A percentile compares a stretch with the other conserved stretches of the same genome.
Conservation (phyloP, 1,284 basidiomycete genomes). For the Boletus sp. region DNA sequence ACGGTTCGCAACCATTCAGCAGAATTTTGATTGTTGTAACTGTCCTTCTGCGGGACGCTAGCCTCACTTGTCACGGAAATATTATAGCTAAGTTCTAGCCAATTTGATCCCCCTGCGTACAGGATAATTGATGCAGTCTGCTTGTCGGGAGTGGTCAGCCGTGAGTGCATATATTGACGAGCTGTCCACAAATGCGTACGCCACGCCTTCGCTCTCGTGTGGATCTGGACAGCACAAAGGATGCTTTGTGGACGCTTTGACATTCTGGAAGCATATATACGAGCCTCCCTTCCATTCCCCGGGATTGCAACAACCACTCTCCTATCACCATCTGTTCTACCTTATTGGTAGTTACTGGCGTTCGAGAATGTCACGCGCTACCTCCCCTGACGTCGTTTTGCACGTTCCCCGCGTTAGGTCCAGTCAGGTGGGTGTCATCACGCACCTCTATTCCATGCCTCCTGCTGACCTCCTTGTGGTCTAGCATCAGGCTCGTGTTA, state of each 20-base stretch:
- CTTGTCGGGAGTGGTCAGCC: background rate
- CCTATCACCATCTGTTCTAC: background rate
- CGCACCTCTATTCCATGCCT: background rate
- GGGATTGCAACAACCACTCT: background rate
- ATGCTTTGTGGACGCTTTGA: background rate
- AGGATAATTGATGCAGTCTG: background rate
- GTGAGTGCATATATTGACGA: background rate
- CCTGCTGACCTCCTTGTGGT: background rate
- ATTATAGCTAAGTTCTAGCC: too few species aligned
- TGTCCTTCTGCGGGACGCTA: too few species aligned
- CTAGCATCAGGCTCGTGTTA: background rate
- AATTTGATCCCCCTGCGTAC: too few species aligned
- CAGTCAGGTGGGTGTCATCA: background rate
- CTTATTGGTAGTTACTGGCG: too few species aligned
- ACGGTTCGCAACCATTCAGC: too few species aligned
- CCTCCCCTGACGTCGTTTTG: background rate
- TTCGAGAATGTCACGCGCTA: too few species aligned
- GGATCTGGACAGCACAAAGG: background rate
- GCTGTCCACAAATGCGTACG: background rate
- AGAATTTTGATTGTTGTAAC: too few species aligned
- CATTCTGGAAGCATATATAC: background rate
- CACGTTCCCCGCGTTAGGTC: background rate
- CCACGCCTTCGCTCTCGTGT: background rate
- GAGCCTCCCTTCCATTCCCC: background rate
- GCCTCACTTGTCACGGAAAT: too few species aligned